A percentile compares a stretch with the other conserved stretches of the same genome.
phyloP scores from a whole-genome alignment of 257 asterid species.

The Paraleonurus japonicus region DNA sequence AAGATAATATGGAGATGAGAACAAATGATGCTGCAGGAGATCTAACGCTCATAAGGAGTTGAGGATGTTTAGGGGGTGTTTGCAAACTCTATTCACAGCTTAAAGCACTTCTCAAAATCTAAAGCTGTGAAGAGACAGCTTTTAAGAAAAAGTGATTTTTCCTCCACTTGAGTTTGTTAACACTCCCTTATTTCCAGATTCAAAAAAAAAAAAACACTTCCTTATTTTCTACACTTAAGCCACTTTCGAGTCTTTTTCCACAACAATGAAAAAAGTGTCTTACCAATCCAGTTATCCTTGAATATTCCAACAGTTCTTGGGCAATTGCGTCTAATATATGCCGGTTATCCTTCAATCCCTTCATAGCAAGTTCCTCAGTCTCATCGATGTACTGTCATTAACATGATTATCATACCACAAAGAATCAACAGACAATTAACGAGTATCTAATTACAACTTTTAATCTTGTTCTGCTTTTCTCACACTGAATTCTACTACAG shows the following conservation, averaged over 20 bases:
- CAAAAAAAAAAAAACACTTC: too few species aligned
- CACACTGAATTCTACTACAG: not conserved
- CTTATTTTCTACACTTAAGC: constrained; percentile 4
- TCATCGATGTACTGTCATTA: constrained; percentile 77
- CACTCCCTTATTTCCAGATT: too few species aligned
- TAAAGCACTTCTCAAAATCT: too few species aligned
- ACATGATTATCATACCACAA: constrained; percentile 12
- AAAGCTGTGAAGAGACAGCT: too few species aligned
- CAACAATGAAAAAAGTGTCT: constrained; percentile 12
- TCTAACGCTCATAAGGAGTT: too few species aligned
- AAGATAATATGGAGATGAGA: constrained; percentile 14
- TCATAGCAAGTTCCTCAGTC: constrained; percentile 94
- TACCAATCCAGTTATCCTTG: constrained; percentile 97
- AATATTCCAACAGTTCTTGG: constrained; percentile 54
- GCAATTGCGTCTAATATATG: constrained; percentile 72
- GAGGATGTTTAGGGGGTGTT: too few species aligned
- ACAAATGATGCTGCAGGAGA: not conserved
- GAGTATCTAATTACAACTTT: not conserved
- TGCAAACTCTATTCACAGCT: too few species aligned
- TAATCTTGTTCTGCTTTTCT: not conserved
- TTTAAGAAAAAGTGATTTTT: too few species aligned
- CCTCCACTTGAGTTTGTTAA: too few species aligned
- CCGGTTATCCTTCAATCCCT: constrained; percentile 78
- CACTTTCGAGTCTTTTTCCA: not conserved
- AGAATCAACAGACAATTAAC: constrained; percentile 4